A percentile compares a stretch with the other conserved stretches of the same genome.
These are phyloP conservation scores for Pseudisothecium myosuroides DNA, from an alignment of 225 moss, liverwort and hornwort species.

Conservation along the genomic window DNA sequence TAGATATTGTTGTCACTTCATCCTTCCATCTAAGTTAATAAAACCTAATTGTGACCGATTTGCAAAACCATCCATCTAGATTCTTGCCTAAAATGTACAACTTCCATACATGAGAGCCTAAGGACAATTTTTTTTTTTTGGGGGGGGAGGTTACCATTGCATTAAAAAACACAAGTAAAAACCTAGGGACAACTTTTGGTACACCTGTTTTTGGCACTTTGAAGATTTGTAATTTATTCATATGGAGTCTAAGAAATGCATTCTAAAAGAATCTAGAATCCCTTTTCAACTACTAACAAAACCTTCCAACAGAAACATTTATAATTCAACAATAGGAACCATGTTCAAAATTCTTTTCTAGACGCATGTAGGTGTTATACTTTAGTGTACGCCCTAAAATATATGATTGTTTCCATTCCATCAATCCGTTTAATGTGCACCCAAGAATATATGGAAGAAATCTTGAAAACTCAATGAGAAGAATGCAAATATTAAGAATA, in stretches of 20 bases:
- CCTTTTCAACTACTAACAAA: background rate
- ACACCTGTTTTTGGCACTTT: rapidly evolving
- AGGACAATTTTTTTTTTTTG: rapidly evolving
- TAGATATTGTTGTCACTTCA: background rate
- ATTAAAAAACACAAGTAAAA: too few relatives aligned
- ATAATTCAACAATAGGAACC: background rate
- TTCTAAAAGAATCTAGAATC: background rate
- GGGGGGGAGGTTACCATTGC: too few relatives aligned
- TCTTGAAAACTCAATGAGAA: too few relatives aligned
- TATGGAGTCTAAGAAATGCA: background rate
- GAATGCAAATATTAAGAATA: background rate
- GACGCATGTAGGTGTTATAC: background rate
- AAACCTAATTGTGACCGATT: background rate
- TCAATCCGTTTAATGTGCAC: background rate
- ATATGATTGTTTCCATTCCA: background rate
- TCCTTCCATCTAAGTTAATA: background rate
- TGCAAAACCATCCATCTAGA: background rate
- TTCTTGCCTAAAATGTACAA: background rate
- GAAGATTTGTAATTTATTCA: background rate
- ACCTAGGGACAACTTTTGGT: rapidly evolving
- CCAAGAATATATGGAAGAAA: background rate
- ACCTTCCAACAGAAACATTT: background rate
- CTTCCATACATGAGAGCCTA: too few relatives aligned
- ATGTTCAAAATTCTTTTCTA: background rate
- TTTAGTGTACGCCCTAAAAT: background rate